Evolutionary conservation across 2,329 filamentous ascomycete genomes (phyloP).

Genomic region (Nectriaceae sp.): DNA sequence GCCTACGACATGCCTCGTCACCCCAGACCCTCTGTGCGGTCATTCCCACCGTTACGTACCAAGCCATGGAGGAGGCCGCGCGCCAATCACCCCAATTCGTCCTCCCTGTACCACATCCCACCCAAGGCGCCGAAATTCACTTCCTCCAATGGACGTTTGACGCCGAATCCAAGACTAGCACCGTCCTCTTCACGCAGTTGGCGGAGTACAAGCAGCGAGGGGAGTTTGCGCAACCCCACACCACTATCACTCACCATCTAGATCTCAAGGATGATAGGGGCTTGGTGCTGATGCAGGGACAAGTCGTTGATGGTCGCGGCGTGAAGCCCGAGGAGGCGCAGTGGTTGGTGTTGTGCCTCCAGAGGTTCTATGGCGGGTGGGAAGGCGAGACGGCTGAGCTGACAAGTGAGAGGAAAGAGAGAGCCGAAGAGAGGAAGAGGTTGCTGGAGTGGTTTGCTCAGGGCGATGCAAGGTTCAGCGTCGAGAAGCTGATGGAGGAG

Average conservation of each 20-base stretch:
- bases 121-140: conserved; percentile 83
- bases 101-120: conserved; percentile 74
- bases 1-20: conserved; percentile 77
- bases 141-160: conserved; percentile 97
- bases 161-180: conserved; percentile 60
- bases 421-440: conserved; percentile 63
- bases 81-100: conserved; percentile 84
- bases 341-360: conserved; percentile 89
- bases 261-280: conserved; percentile 76
- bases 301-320: conserved; percentile 74
- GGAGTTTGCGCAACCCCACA: conserved; percentile 89
- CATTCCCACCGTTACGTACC: conserved; percentile 74
- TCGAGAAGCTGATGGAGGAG: conserved; percentile 86
- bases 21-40: conserved; percentile 79
- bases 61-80: conserved; percentile 70
- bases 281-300: conserved; percentile 83
- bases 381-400: conserved; percentile 43
- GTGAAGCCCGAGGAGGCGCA: conserved; percentile 79
- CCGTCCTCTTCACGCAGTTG: conserved; percentile 90
- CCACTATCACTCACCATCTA: conserved; percentile 87
- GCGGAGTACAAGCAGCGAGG: conserved; percentile 91
- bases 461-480: conserved; percentile 77
- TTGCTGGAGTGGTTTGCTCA: conserved; percentile 80
- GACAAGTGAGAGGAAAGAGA: conserved; percentile 50
- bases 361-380: conserved; percentile 84